Conservation (phyloP, 768 basidiomycete genomes). For the Hygrophorus pudorinus region DNA sequence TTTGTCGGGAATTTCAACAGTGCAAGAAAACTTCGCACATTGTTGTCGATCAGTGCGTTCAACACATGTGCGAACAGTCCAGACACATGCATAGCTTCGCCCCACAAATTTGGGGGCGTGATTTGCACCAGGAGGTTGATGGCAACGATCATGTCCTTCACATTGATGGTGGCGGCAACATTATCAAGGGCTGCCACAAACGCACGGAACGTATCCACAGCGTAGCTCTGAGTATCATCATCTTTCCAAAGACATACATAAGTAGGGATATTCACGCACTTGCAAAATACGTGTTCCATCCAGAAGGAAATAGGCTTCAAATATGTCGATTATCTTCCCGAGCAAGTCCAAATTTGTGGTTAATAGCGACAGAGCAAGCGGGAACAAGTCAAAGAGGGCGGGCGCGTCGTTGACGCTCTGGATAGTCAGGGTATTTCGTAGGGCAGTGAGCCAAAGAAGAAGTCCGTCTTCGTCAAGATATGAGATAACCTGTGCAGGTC, state of each 20-base stretch:
- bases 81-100: constrained; percentile 58
- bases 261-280: constrained; percentile 27
- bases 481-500: constrained; percentile 37
- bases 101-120: constrained; percentile 58
- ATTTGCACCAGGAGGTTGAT: constrained; percentile 55
- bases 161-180: constrained; percentile 38
- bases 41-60: constrained; percentile 50
- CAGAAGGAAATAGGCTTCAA: constrained; percentile 75
- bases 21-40: constrained; percentile 32
- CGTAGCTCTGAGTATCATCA: constrained; percentile 33
- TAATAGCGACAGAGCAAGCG: constrained; percentile 49
- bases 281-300: constrained; percentile 53
- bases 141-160: constrained; percentile 51
- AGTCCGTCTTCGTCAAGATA: constrained; percentile 75
- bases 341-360: constrained; percentile 64
- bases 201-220: constrained; percentile 47
- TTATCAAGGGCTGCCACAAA: constrained; percentile 41
- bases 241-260: neutral
- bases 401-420: constrained; percentile 35
- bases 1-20: constrained; percentile 2
- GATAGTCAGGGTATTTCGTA: constrained; percentile 54
- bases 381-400: constrained; percentile 56
- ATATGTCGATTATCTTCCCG: constrained; percentile 52
- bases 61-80: constrained; percentile 62
- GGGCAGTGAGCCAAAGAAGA: constrained; percentile 60